Base-by-base conservation (phyloP, 2,329 filamentous ascomycete species). In the Pseudopithomyces maydicus region DNA sequence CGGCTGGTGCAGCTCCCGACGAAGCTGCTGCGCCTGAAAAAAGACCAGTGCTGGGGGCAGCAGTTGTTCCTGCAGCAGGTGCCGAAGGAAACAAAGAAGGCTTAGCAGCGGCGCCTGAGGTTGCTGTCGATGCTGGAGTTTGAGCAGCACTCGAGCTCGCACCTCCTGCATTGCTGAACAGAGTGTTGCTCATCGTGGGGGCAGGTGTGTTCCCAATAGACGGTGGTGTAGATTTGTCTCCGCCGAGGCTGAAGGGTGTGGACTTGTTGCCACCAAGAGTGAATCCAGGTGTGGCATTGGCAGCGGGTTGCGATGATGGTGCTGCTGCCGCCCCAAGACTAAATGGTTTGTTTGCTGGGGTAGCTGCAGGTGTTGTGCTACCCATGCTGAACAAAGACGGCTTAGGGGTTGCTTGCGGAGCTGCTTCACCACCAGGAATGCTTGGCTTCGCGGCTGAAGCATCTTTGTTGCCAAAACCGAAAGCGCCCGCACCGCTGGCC, bases 391-490 rank as follows among this genome's bases (percentile, higher is more conserved):
- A 74, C 44, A 71, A 64, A 26, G 67, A 61, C 39, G 72, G 62
- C 57, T 74, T 73, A 36, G 72, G 60, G 22, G 72, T 67, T 41
- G 65, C 61, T 71, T 77, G 68, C 57, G 68, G 45, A 61, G 58
- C 68, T 69, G 73, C 60, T 64, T 54, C 57, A 67, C 56, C 58
- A 36, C 69, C 64, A 54, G 72, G 71, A 6, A 70, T 57, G 35
- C 50, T 59, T 17, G 55, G 71, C 55, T 52, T 67, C 53, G 53
- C 61, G 43, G 72, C 53, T 53, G 68, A 66, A 36, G 69, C 56
- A 47, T 64, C 56, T 45, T 67, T 67, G 56, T 68, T 69, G n/a
- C 63, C 65, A 33, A 55, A 47, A 2, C 60, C 52, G 38, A 71
- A 71, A 1, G 67, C 50, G 32, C 59, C 56, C 41, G 57, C 42